Evolutionary conservation across 257 asterid genomes (phyloP).

Genomic region (Solanum virginianum): DNA sequence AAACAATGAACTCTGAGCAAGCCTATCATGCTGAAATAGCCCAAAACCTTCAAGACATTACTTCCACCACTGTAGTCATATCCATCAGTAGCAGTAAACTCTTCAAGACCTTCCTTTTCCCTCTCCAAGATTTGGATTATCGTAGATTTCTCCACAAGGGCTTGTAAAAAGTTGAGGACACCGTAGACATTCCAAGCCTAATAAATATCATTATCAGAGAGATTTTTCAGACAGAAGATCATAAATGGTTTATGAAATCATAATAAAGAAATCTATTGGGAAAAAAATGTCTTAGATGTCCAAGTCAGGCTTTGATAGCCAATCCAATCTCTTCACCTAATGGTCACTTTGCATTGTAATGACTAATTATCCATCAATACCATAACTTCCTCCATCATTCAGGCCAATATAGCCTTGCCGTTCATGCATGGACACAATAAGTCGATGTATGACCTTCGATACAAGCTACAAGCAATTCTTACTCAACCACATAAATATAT

Average conservation of each 20-base stretch:
- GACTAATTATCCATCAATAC: background rate
- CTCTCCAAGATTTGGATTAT: slow-evolving; percentile 74
- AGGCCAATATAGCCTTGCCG: background rate
- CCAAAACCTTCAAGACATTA: slow-evolving; percentile 91
- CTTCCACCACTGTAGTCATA: slow-evolving; percentile 95
- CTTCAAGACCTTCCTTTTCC: slow-evolving; percentile 91
- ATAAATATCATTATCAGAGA: background rate
- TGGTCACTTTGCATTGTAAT: background rate
- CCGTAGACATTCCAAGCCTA: slow-evolving; percentile 98
- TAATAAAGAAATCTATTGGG: background rate
- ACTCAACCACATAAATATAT: background rate
- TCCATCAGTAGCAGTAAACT: slow-evolving; percentile 89
- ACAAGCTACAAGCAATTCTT: background rate
- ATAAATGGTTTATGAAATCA: background rate
- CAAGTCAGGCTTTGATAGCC: background rate
- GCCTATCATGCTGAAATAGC: slow-evolving; percentile 96
- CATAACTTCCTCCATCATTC: background rate
- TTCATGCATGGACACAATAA: background rate
- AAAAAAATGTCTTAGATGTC: background rate
- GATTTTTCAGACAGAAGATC: background rate
- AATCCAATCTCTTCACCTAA: background rate
- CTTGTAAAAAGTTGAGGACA: slow-evolving; percentile 85
- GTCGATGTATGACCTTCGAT: background rate
- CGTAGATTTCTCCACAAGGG: slow-evolving; percentile 85
- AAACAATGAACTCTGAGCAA: slow-evolving; percentile 94